Conservation (phyloP, 225 moss, liverwort and hornwort genomes). For the Pleurozium schreberi region DNA sequence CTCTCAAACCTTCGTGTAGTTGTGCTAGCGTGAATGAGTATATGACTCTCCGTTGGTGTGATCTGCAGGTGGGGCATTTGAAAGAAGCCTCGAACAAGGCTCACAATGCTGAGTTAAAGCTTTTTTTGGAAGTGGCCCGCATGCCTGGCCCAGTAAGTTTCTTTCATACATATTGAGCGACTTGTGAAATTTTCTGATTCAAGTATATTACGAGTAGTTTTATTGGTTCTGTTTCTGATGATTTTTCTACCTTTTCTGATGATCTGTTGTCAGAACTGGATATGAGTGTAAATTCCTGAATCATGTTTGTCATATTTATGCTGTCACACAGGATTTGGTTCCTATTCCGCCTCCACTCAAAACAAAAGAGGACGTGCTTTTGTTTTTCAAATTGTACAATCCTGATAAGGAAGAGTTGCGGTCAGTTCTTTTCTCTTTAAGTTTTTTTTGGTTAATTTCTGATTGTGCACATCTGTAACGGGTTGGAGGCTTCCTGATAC, state of each 20-base stretch:
- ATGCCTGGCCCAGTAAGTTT: slow-evolving; percentile 26
- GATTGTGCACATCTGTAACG: background rate
- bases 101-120: slow-evolving; percentile 96
- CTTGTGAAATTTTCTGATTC: background rate
- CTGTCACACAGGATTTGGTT: slow-evolving; percentile 17
- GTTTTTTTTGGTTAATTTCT: background rate
- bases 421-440: background rate
- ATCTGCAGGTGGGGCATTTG: slow-evolving; percentile 80
- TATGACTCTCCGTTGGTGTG: background rate
- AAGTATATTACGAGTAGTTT: background rate
- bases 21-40: background rate
- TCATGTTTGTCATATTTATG: background rate
- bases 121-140: slow-evolving; percentile 86
- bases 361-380: slow-evolving; percentile 41
- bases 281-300: background rate
- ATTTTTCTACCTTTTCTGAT: background rate
- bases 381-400: slow-evolving; percentile 64
- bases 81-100: slow-evolving; percentile 98
- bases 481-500: background rate
- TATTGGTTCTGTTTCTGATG: background rate
- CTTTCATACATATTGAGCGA: background rate
- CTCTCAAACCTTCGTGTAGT: background rate
- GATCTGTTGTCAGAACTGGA: background rate
- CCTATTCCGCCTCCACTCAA: slow-evolving; percentile 49
- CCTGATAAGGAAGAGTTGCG: slow-evolving; percentile 52